These are phyloP conservation scores for Aphanomyces invadans DNA, from an alignment of 352 stramenopile species.

Conservation along the genomic window DNA sequence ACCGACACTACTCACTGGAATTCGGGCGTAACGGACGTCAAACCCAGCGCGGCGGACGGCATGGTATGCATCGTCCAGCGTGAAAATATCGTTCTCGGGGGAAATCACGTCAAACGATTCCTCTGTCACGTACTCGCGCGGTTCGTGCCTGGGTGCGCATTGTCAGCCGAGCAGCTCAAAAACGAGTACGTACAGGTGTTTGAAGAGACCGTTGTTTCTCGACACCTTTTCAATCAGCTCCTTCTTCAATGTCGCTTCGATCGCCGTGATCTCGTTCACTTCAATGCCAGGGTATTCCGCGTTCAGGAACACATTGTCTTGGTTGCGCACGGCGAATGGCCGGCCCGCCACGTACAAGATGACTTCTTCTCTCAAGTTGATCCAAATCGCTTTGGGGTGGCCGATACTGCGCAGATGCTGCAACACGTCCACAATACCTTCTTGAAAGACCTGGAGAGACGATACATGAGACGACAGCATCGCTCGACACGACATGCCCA, in stretches of 20 bases:
- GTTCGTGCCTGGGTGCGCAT: slow-evolving; percentile 40
- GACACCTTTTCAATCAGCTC: slow-evolving; percentile 74
- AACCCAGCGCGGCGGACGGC: slow-evolving; percentile 41
- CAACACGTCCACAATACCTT: slow-evolving; percentile 62
- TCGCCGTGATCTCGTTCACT: slow-evolving; percentile 78
- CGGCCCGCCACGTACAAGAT: slow-evolving; percentile 83
- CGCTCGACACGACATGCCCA: slow-evolving; percentile 25
- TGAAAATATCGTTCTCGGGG: slow-evolving; percentile 63
- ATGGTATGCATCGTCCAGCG: slow-evolving; percentile 65
- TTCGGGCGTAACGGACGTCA: slow-evolving; percentile 69
- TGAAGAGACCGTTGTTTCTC: slow-evolving; percentile 67
- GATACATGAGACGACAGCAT: slow-evolving; percentile 22
- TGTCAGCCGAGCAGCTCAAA: background rate
- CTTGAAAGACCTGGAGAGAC: slow-evolving; percentile 40
- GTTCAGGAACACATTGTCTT: slow-evolving; percentile 76
- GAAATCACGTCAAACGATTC: slow-evolving; percentile 79
- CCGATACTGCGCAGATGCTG: slow-evolving; percentile 48
- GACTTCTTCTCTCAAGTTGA: slow-evolving; percentile 87
- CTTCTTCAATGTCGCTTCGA: slow-evolving; percentile 76
- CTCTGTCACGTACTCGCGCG: slow-evolving; percentile 62
- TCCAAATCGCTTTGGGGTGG: slow-evolving; percentile 62
- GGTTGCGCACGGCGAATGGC: slow-evolving; percentile 79
- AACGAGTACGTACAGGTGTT: slow-evolving; percentile 34
- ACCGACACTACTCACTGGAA: slow-evolving; percentile 44
- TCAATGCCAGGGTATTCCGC: slow-evolving; percentile 85